phyloP scores from a whole-genome alignment of 2,329 filamentous ascomycete species.

The Tolypocladium endophyticum region DNA sequence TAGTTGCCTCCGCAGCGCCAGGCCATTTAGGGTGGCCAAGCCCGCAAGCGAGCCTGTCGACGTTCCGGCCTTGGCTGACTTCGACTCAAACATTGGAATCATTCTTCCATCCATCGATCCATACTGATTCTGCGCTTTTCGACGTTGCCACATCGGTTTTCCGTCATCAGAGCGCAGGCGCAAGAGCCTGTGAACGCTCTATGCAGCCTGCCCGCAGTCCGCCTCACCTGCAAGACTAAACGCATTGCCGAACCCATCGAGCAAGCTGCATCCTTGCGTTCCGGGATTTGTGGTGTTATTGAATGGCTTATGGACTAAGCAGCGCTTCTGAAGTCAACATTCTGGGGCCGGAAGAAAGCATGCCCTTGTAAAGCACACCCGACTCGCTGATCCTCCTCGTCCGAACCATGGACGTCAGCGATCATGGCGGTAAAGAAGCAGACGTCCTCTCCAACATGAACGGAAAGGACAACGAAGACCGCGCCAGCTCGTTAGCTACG shows the following conservation, averaged over 20 bases:
- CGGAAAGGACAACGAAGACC: slow-evolving; percentile 17
- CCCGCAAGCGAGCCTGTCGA: not conserved
- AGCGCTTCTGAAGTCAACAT: not conserved
- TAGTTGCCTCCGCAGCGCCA: not conserved
- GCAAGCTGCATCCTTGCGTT: not conserved
- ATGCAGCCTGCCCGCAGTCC: not conserved
- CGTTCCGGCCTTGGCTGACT: not conserved
- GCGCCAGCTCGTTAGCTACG: slow-evolving; percentile 20
- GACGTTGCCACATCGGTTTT: no score
- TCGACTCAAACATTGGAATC: not conserved
- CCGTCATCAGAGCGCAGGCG: no score
- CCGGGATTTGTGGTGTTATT: not conserved
- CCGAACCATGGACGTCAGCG: not conserved
- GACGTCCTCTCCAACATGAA: not conserved
- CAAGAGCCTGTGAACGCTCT: not conserved
- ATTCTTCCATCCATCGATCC: not conserved
- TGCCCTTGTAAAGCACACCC: not conserved
- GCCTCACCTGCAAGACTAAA: not conserved
- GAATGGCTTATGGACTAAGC: not conserved
- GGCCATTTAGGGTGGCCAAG: not conserved
- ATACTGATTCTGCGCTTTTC: no score
- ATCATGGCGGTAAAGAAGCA: not conserved
- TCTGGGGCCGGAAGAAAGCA: not conserved
- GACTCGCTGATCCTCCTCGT: not conserved
- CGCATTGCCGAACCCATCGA: not conserved